A percentile compares a stretch with the other conserved stretches of the same genome.
Conservation (phyloP, 306 rosid genomes). For the Cucumis melo region DNA sequence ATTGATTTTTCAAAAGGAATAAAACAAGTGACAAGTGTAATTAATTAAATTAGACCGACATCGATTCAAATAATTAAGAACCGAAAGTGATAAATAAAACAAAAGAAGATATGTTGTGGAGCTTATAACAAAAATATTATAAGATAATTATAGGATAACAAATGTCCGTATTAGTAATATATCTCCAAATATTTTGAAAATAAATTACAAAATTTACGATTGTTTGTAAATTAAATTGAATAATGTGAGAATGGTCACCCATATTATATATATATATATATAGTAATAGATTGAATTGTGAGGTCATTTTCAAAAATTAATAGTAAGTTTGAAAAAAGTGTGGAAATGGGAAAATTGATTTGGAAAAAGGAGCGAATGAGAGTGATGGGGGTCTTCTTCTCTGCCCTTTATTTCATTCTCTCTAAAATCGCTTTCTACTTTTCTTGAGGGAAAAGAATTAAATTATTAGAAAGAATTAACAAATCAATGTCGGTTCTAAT, state of each 20-base stretch:
- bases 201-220: no score
- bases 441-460: background rate
- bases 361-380: background rate
- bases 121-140: no score
- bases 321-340: constrained; percentile 1
- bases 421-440: background rate
- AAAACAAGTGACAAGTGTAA: no score
- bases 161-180: no score
- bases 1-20: background rate
- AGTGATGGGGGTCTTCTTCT: background rate
- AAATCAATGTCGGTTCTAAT: constrained; percentile 3
- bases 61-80: background rate
- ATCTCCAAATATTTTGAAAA: no score
- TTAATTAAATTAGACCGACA: background rate
- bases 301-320: constrained; percentile 4
- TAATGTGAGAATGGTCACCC: background rate
- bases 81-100: background rate
- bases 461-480: background rate
- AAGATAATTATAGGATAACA: no score
- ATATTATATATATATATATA: background rate
- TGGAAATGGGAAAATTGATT: background rate
- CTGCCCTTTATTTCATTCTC: background rate
- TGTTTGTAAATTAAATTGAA: background rate
- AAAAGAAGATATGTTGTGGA: no score
- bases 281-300: background rate